Percentiles rank a stretch among this genome's conserved stretches.
Conservation (phyloP, 2,329 filamentous ascomycete species). For the Fusarium subtropicale region DNA sequence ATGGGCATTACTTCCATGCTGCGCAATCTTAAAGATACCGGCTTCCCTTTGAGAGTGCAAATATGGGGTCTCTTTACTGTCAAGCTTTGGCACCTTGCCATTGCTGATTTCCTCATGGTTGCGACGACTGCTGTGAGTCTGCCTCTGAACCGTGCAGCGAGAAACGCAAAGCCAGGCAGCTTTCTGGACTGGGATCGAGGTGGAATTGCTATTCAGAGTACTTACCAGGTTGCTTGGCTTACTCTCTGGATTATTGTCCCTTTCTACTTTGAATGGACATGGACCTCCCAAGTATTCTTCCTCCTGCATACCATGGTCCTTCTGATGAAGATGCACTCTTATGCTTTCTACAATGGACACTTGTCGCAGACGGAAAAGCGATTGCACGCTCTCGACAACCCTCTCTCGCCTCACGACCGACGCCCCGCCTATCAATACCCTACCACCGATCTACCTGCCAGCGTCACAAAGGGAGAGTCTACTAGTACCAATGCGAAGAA, state of each 20-base stretch:
- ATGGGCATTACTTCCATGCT: constrained; percentile 97
- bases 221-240: constrained; percentile 85
- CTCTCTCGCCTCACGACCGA: constrained; percentile 69
- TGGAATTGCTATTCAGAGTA: constrained; percentile 85
- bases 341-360: constrained; percentile 98
- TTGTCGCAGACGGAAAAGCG: constrained; percentile 87
- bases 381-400: constrained; percentile 81
- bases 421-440: constrained; percentile 82
- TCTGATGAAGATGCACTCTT: constrained; percentile 99
- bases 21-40: constrained; percentile 93
- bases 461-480: constrained; percentile 51
- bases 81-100: constrained; percentile 86
- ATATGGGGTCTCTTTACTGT: constrained; percentile 91
- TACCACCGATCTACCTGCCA: constrained; percentile 61
- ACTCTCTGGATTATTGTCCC: constrained; percentile 85
- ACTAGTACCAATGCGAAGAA: constrained; percentile 38
- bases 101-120: constrained; percentile 90
- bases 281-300: constrained; percentile 97
- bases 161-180: constrained; percentile 61
- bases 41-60: constrained; percentile 83
- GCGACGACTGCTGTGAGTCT: constrained; percentile 76
- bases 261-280: constrained; percentile 89
- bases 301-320: constrained; percentile 90
- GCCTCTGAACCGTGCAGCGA: constrained; percentile 77
- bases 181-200: constrained; percentile 77